phyloP scores from a whole-genome alignment of 164 flowering plant species.

The Taxillus chinensis region DNA sequence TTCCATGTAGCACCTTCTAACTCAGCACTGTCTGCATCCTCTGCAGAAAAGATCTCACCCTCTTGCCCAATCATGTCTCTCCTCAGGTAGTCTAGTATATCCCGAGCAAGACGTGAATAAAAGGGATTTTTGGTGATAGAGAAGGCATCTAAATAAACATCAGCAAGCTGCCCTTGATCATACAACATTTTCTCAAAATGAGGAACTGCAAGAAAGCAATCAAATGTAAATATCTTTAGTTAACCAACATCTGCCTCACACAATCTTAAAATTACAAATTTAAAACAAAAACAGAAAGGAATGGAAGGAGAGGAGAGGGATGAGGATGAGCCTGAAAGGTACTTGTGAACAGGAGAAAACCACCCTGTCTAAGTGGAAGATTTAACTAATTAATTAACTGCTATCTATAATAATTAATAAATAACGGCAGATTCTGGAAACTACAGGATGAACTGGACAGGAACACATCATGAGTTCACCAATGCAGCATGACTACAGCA shows the following conservation, averaged over 20 bases:
- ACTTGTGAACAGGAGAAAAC: too few relatives aligned
- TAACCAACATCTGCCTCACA: not conserved
- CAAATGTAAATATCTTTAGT: not conserved
- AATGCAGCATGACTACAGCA: too few relatives aligned
- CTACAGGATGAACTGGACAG: too few relatives aligned
- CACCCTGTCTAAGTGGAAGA: too few relatives aligned
- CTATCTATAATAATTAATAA: too few relatives aligned
- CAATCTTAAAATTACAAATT: too few relatives aligned
- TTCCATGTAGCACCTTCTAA: conserved; percentile 53
- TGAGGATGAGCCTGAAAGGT: too few relatives aligned
- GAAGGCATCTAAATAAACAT: conserved; percentile 70
- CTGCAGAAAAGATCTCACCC: conserved; percentile 91
- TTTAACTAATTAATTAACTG: too few relatives aligned
- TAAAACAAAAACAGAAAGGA: too few relatives aligned
- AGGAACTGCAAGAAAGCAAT: conserved; percentile 59
- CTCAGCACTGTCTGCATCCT: conserved; percentile 97
- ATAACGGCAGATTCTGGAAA: too few relatives aligned
- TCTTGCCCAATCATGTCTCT: conserved; percentile 81
- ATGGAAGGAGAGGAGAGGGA: too few relatives aligned
- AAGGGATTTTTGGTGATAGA: conserved; percentile 51
- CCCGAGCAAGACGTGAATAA: conserved; percentile 53
- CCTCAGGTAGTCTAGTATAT: conserved; percentile 81
- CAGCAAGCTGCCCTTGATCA: conserved; percentile 91
- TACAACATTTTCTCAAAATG: conserved; percentile 98
- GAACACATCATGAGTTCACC: too few relatives aligned